Base-by-base conservation (phyloP, 805 yeast genomes). In the Gaillardinia entomophila region DNA sequence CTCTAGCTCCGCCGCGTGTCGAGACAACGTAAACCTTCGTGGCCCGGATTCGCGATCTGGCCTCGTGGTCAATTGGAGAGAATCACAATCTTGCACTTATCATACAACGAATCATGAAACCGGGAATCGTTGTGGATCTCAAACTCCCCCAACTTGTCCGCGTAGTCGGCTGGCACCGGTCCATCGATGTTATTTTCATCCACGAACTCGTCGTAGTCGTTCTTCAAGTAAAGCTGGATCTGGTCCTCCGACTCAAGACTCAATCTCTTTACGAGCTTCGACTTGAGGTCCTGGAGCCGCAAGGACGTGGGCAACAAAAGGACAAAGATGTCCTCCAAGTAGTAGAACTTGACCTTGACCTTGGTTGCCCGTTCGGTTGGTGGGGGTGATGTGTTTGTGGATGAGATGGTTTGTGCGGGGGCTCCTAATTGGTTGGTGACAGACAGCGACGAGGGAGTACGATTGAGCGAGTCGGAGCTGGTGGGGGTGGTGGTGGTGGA, bases 301-400 rank as follows among this genome's bases (percentile, higher is more conserved):
- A 72, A 68, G 38, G 60, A 64, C 11, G 63, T 48, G 20, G 77
- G 76, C 24, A 79, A 59, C 38, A 77, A 55, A 26, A 84, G 65
- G 1, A 87, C 92, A 62, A 83, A 84, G 12, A 84, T 84, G 50
- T 84, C 95, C 47, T 82, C 92, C 37, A 78, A 79, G 48, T 76
- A 82, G 52, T 79, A 84, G 48, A 84, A 82, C 53, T 84, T 84
- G 32, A 83, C 73, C 53, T 84, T 84, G 13, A 66, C 60, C 45
- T 75, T 75, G 24, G 25, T 14, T 10, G 32, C 23, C 6, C 26
- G 15, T 8, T 24, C 18, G 23, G 27, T 28, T 31, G 25, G 2
- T 49, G 17, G 2, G 31, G 4, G 16, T 17, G 52, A 44, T 6
- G 52, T 47, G 5, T 35, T 35, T 3, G 49, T 38, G 3, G 54